Evolutionary conservation across 2,329 filamentous ascomycete species (phyloP).

Genomic region (Aspergillus eucalypticola): DNA sequence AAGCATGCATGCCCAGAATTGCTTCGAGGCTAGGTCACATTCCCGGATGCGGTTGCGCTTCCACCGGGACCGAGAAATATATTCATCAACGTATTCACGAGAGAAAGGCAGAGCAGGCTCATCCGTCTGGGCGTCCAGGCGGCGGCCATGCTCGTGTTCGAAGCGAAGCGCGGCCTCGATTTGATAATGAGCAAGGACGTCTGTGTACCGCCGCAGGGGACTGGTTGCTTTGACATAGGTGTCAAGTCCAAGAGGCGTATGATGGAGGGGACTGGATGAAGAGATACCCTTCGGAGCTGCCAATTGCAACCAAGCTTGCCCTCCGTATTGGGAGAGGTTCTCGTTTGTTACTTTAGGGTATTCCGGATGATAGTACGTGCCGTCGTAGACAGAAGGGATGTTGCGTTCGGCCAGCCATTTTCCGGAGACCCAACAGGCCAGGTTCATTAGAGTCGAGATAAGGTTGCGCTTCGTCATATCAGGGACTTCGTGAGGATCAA

Average conservation of each 20-base stretch:
- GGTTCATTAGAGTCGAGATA: conserved; percentile 55
- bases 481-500: conserved; percentile 39
- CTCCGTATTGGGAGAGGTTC: conserved; percentile 46
- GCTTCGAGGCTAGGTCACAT: conserved; percentile 39
- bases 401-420: conserved; percentile 40
- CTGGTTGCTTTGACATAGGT: conserved; percentile 61
- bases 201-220: conserved; percentile 61
- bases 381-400: conserved; percentile 39
- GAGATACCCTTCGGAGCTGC: conserved; percentile 44
- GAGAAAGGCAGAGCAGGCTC: conserved; percentile 52
- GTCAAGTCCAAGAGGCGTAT: conserved; percentile 54
- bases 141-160: conserved; percentile 51
- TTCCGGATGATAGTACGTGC: conserved; percentile 42
- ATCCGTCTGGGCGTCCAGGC: conserved; percentile 38
- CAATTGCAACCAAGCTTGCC: conserved; percentile 39
- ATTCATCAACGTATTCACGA: conserved; percentile 47
- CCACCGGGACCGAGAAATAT: conserved; percentile 48
- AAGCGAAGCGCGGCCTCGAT: conserved; percentile 62
- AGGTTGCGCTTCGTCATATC: conserved; percentile 43
- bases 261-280: conserved; percentile 50
- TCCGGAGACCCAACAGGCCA: conserved; percentile 47
- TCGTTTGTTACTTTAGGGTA: conserved; percentile 40
- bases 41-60: conserved; percentile 42
- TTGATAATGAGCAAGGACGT: conserved; percentile 65
- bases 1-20: conserved; percentile 56